Base-by-base conservation (phyloP, 306 rosid species). In the Cicer pinnatifidum region DNA sequence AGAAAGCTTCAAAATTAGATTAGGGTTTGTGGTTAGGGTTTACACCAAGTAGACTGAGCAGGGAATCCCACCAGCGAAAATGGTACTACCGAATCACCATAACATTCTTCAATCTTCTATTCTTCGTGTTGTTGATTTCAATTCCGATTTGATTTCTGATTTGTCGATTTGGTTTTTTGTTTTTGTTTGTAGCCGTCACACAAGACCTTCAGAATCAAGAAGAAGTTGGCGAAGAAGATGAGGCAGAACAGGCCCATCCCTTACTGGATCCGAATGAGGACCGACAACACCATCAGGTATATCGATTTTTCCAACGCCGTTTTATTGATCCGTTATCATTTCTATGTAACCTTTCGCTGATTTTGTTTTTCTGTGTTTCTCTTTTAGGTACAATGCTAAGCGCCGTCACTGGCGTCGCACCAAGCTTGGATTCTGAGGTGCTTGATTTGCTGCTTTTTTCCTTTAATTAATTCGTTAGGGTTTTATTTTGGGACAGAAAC, bases 161-260 rank as follows among this genome's bases (percentile, higher is more conserved):
- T 51, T 62, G 62, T 75, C 67, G 20, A 6, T 9, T 20, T 51
- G 33, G 33, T 3, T 28, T 60, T 6, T n/a, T 15, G 54, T 41
- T 69, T 8, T 2, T 54, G 66, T 48, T 40, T 11, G 47, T 81
- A 90, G 98, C 98, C 96, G 73, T 92, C 98, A 1, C 98, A 92
- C 90, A 92, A 92, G 86, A 88, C 91, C 28, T 90, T 92, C 85
- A 76, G 62, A 15, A 90, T 92, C 82, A 92, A 92, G 91, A 92
- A 92, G 92, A 92, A 92, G 80, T 70, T 92, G 50, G 96, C 89
- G 54, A 92, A 92, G 92, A 92, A 92, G 96, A 92, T 88, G 96
- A 87, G 98, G 78, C 96, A 90, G 86, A 92, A 92, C 72, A 85
- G 98, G 90, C 98, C 96, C 37, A 88, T 90, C 35, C 98, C 98